These are phyloP conservation scores for Stephanodiscus triporus DNA, from an alignment of 108 stramenopile species.

Conservation along the genomic window DNA sequence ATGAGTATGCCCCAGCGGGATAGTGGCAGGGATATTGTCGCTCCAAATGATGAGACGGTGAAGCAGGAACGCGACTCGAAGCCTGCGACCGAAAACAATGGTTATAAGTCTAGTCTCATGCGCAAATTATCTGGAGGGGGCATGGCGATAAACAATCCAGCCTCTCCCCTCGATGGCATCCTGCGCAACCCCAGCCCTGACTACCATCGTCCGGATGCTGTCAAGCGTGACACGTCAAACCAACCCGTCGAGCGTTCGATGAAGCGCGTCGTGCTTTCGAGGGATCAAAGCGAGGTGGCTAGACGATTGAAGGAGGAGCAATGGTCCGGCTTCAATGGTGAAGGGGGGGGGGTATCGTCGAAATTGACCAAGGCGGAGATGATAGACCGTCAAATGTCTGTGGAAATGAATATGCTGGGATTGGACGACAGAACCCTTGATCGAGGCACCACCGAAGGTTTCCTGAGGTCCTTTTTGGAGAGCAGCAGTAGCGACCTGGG, in stretches of 20 bases:
- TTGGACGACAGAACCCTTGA: conserved; percentile 46
- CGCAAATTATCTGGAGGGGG: conserved; percentile 46
- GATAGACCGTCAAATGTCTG: conserved; percentile 41
- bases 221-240: conserved; percentile 86
- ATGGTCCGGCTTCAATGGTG: conserved; percentile 19
- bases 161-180: conserved; percentile 14
- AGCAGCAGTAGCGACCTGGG: conserved; percentile 5
- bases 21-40: not conserved
- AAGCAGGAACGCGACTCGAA: conserved; percentile 14
- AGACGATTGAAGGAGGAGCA: conserved; percentile 72
- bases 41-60: not conserved
- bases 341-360: conserved; percentile 22
- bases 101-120: conserved; percentile 31
- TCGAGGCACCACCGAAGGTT: conserved; percentile 41
- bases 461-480: conserved; percentile 34
- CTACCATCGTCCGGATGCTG: conserved; percentile 62
- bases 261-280: conserved; percentile 74
- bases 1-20: conserved; percentile 3
- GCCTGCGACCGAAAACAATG: conserved; percentile 18
- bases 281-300: conserved; percentile 72
- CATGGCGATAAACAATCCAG: not conserved
- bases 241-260: conserved; percentile 75
- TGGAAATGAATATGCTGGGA: conserved; percentile 67
- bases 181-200: conserved; percentile 55
- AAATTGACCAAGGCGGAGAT: conserved; percentile 43